Percentiles rank a stretch among this genome's conserved stretches.
Conservation (phyloP, 176 grass and related monocot genomes). For the Melocanna baccifera region DNA sequence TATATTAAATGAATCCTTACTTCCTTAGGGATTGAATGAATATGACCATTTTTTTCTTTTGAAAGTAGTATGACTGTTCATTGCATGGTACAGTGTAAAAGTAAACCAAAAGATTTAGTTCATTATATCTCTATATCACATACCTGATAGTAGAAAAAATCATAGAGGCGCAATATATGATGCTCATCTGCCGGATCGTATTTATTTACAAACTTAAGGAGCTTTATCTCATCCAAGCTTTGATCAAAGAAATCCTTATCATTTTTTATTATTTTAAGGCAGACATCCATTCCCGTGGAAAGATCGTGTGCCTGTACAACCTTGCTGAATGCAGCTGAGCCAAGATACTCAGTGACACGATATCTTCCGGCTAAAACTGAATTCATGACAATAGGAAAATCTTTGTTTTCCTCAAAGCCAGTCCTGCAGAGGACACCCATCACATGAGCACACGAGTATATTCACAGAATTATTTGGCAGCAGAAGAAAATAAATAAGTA, state of each 20-base stretch:
- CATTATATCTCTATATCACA: conserved; percentile 11
- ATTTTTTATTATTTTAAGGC: conserved; percentile 99
- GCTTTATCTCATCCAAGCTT: conserved; percentile 99
- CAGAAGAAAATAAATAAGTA: conserved; percentile 10
- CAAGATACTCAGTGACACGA: conserved; percentile 79
- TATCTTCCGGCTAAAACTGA: conserved; percentile 93
- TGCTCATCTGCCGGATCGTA: conserved; percentile 81
- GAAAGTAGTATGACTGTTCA: conserved; percentile 11
- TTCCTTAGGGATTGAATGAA: not conserved
- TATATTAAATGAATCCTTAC: not conserved
- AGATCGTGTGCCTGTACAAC: conserved; percentile 86
- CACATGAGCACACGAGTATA: conserved; percentile 48
- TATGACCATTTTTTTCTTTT: not conserved
- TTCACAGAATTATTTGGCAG: conserved; percentile 25
- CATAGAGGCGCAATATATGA: conserved; percentile 85
- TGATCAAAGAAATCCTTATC: conserved; percentile 99
- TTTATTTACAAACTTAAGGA: conserved; percentile 95
- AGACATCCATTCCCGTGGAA: conserved; percentile 74
- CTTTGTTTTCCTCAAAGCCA: conserved; percentile 99
- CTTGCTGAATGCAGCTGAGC: conserved; percentile 94
- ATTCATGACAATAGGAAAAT: conserved; percentile 83
- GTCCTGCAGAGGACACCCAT: conserved; percentile 67
- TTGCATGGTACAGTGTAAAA: conserved; percentile 4
- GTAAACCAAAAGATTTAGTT: not conserved
- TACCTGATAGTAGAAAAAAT: conserved; percentile 97